Evolutionary conservation across 2,329 filamentous ascomycete genomes (phyloP).

Genomic region (Trichoderma simmonsii): DNA sequence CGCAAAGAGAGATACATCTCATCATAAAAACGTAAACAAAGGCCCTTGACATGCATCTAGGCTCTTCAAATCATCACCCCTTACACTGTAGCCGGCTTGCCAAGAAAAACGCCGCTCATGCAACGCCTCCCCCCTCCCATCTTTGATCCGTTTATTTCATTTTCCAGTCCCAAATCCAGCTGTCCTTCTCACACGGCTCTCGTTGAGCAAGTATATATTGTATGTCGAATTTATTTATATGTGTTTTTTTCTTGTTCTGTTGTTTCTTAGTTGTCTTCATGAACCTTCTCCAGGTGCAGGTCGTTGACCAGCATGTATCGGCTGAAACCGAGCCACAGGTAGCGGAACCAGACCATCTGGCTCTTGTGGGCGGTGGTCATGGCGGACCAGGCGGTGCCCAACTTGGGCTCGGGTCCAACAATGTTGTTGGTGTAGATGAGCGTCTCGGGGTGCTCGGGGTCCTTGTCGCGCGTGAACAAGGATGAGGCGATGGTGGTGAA

Average conservation of each 20-base stretch:
- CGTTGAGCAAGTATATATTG: neutral
- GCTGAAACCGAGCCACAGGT: slow-evolving; percentile 88
- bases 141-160: slow-evolving; percentile 3
- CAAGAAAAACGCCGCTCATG: slow-evolving; percentile 17
- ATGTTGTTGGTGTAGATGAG: slow-evolving; percentile 72
- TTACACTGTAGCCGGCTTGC: neutral
- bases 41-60: slow-evolving; percentile 1
- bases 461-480: slow-evolving; percentile 40
- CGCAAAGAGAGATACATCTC: neutral
- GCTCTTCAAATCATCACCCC: neutral
- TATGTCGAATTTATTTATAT: neutral
- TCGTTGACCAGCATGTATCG: slow-evolving; percentile 97
- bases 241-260: neutral
- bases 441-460: slow-evolving; percentile 45
- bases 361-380: slow-evolving; percentile 90
- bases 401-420: slow-evolving; percentile 50
- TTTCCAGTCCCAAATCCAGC: neutral
- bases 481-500: slow-evolving; percentile 65
- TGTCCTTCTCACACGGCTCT: neutral
- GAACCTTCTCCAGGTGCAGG: slow-evolving; percentile 53
- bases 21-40: slow-evolving; percentile 15
- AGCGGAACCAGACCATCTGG: slow-evolving; percentile 98
- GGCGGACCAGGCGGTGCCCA: slow-evolving; percentile 65
- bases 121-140: slow-evolving; percentile 5
- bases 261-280: neutral